Base-by-base conservation (phyloP, 2,329 filamentous ascomycete genomes). In the Venturiaceae sp. region DNA sequence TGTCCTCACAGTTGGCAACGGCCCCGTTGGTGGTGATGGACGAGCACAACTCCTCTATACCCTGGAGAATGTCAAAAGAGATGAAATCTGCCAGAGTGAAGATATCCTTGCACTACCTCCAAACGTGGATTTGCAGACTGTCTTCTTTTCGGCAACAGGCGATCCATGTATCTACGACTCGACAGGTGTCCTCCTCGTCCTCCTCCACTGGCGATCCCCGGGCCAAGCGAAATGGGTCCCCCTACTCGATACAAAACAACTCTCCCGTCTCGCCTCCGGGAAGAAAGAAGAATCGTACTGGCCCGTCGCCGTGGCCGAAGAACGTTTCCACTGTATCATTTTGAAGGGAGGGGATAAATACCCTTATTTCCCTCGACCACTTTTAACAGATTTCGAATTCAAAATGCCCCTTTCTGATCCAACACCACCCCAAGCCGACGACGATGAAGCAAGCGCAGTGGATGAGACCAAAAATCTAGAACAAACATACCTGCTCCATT, bases 321-420 rank as follows among this genome's bases (percentile, higher is more conserved):
- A 88, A 67, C 92, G 88, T 67, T 99, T 99, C 73, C 92, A 97
- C 78, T 99, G 95, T 75, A 96, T 99, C 74, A 97, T 99, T 66
- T 85, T 99, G 68, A 99, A 99, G 75, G 94, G 94, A 62, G 88
- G 88, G 36, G 94, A 99, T 69, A 83, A 87, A 68, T 90, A 96
- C 68, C 92, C 92, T 0, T 96, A 94, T 75, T 97, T 92, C 74
- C 94, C 90, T 11, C 85, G 88, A 9, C 92, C 90, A 2, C 77
- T 96, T 37, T 85, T 99, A 36, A 92, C 87, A 44, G 94, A 99
- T 70, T 99, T 99, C 68, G 89, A 91, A 53, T 95, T 99, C 70
- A 84, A 86, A 46, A 82, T 99, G 19, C 94, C 95, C 0, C 76
- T 96, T 34, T 82, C 83, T 3, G 83, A 83, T 1, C 71, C 75